Evolutionary conservation across 495 filamentous ascomycete species (phyloP).

Genomic region (Jackrogersella multiformis): DNA sequence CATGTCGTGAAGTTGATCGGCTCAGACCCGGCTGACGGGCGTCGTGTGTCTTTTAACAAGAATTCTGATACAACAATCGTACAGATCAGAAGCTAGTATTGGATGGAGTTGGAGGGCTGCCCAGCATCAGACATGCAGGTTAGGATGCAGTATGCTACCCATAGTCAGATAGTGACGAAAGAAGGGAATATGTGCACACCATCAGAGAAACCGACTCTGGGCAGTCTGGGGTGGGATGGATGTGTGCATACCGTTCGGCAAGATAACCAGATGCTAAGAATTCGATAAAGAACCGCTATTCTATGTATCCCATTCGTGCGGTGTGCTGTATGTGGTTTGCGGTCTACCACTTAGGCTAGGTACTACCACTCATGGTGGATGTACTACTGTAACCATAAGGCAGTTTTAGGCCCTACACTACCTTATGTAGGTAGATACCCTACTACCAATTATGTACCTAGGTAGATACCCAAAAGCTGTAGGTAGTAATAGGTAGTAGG

Average conservation of each 20-base stretch:
- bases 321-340: slow-evolving; percentile 2
- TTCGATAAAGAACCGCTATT: slow-evolving; percentile 24
- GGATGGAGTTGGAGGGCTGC: slow-evolving; percentile 16
- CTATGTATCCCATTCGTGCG: slow-evolving; percentile 16
- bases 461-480: too few species aligned
- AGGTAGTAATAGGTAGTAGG: too few species aligned
- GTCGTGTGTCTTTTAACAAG: slow-evolving; percentile 16
- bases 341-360: too few species aligned
- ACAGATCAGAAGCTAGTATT: slow-evolving; percentile 31
- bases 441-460: too few species aligned
- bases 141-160: slow-evolving; percentile 28
- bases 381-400: slow-evolving; percentile 23
- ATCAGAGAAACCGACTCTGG: slow-evolving; percentile 30
- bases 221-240: slow-evolving; percentile 10
- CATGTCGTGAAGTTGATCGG: slow-evolving; percentile 27
- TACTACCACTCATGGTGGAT: slow-evolving; percentile 19
- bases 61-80: slow-evolving; percentile 32
- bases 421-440: too few species aligned
- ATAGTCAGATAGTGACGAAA: slow-evolving; percentile 43
- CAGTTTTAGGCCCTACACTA: neutral
- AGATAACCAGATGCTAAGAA: slow-evolving; percentile 38
- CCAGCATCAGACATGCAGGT: slow-evolving; percentile 8
- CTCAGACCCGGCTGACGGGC: slow-evolving; percentile 25
- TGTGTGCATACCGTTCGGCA: slow-evolving; percentile 39
- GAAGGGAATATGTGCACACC: slow-evolving; percentile 37